Evolutionary conservation across 2,329 filamentous ascomycete genomes (phyloP).

Genomic region (Sphaerostilbella broomeana): DNA sequence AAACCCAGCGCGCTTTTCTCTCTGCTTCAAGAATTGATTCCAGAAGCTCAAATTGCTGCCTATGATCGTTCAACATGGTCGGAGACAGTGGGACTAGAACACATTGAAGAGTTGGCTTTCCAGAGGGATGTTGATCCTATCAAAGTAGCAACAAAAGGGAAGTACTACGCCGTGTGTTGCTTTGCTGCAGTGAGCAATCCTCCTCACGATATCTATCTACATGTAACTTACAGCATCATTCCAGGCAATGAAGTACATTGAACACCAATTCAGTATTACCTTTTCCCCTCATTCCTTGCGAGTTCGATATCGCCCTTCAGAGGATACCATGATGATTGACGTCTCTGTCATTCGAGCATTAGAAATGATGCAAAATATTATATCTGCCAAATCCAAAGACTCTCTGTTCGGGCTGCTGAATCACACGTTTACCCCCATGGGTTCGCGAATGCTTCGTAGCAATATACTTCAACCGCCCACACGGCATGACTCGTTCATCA

Average conservation of each 20-base stretch:
- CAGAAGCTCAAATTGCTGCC: constrained; percentile 30
- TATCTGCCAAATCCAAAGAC: constrained; percentile 69
- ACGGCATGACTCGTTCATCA: constrained; percentile 55
- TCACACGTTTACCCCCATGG: constrained; percentile 82
- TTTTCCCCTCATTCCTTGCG: constrained; percentile 77
- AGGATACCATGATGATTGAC: constrained; percentile 95
- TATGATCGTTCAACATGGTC: constrained; percentile 80
- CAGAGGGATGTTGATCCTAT: constrained; percentile 73
- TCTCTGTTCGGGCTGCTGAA: constrained; percentile 83
- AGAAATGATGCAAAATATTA: constrained; percentile 83
- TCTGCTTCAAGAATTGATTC: constrained; percentile 58
- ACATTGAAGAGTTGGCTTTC: constrained; percentile 73
- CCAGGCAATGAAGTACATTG: constrained; percentile 75
- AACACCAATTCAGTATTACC: constrained; percentile 58
- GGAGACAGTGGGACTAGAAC: constrained; percentile 68
- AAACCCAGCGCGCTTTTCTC: constrained; percentile 66
- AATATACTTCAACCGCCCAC: constrained; percentile 88
- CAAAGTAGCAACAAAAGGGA: constrained; percentile 72
- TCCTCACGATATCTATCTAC: neutral
- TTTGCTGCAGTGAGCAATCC: constrained; percentile 65
- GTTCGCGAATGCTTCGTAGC: constrained; percentile 70
- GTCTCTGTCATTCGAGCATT: constrained; percentile 78
- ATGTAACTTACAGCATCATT: constrained; percentile 2
- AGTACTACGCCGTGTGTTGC: constrained; percentile 78
- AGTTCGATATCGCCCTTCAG: constrained; percentile 79